Conservation (phyloP, 2,329 filamentous ascomycete species). For the Clonostachys rosea region DNA sequence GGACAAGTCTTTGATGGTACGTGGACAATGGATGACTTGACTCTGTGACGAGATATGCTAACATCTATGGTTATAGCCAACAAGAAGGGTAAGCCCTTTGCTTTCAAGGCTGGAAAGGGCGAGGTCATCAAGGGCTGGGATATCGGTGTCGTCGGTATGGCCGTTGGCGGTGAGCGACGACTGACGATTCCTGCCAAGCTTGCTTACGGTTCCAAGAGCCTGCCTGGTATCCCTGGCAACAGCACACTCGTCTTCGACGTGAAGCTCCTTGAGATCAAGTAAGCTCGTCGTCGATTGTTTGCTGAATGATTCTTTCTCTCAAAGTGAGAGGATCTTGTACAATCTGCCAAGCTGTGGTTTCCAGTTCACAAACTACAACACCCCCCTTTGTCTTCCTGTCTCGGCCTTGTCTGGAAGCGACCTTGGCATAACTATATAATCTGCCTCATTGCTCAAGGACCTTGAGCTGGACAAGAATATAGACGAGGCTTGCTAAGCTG, state of each 20-base stretch:
- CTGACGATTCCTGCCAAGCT: slow-evolving; percentile 83
- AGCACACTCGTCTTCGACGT: slow-evolving; percentile 90
- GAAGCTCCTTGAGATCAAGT: slow-evolving; percentile 81
- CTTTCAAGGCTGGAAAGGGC: slow-evolving; percentile 88
- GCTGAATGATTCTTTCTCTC: not conserved
- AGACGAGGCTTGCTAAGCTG: too few species aligned
- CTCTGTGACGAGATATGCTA: slow-evolving; percentile 7
- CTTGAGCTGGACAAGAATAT: too few species aligned
- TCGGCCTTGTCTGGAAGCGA: too few species aligned
- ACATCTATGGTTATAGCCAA: slow-evolving; percentile 58
- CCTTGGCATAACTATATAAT: not conserved
- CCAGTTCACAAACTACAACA: too few species aligned
- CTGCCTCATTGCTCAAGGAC: not conserved
- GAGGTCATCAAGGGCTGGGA: slow-evolving; percentile 99
- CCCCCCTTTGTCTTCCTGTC: too few species aligned
- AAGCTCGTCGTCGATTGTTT: slow-evolving; percentile 22
- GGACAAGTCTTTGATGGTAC: slow-evolving; percentile 93
- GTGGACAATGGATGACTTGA: slow-evolving; percentile 45
- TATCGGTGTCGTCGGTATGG: slow-evolving; percentile 88
- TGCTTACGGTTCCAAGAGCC: slow-evolving; percentile 81
- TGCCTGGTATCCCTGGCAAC: slow-evolving; percentile 86
- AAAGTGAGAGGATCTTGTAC: too few species aligned
- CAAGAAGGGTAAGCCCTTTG: slow-evolving; percentile 98
- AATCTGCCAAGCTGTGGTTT: too few species aligned
- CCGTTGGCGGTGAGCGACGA: slow-evolving; percentile 87